Base-by-base conservation (phyloP, 2,329 filamentous ascomycete genomes). In the Truncatella angustata region DNA sequence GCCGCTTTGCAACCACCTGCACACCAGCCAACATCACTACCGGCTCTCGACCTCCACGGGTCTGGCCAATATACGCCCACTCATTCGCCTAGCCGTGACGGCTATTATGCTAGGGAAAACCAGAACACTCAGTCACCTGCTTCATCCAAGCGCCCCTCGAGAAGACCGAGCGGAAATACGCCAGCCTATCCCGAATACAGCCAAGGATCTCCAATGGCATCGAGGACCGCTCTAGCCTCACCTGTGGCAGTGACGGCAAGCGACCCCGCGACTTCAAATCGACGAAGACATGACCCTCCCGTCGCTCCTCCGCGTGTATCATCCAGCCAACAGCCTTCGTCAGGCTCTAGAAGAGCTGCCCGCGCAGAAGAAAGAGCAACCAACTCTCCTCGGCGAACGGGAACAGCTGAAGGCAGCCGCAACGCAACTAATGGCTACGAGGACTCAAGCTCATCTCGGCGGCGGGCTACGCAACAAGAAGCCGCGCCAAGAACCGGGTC, bases 261-360 rank as follows among this genome's bases (percentile, higher is more conserved):
- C 53, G 72, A 80, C 43, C 72, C 77, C 40, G 67, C 74, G 35
- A 20, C 73, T 52, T 73, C 76, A 56, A 78, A 80, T 62, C 76
- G 78, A 63, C 74, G 76, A 72, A 81, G 73, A 71, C 81, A 76
- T 70, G 84, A 80, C 73, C 84, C 88, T 49, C 87, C 89, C 21
- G 79, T 90, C 60, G 86, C 88, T 51, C 91, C 89, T 44, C 89
- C 90, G 32, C 84, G 91, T 64, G 92, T 89, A 6, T 95, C 91
- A 12, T 94, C 90, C 39, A 87, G 84, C 58, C 82, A 85, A 58
- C 79, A 73, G 68, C 24, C 23, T 7, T 10, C 35, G 11, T 20
- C 47, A 18, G 71, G 64, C 58, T 72, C 78, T 24, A 71, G 78
- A 50, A 73, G 77, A 60, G 66, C 69, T 34, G 66, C 73, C 14